A percentile compares a stretch with the other conserved stretches of the same genome.
phyloP scores from a whole-genome alignment of 306 rosid genomes.

The Dicorynia guianensis region DNA sequence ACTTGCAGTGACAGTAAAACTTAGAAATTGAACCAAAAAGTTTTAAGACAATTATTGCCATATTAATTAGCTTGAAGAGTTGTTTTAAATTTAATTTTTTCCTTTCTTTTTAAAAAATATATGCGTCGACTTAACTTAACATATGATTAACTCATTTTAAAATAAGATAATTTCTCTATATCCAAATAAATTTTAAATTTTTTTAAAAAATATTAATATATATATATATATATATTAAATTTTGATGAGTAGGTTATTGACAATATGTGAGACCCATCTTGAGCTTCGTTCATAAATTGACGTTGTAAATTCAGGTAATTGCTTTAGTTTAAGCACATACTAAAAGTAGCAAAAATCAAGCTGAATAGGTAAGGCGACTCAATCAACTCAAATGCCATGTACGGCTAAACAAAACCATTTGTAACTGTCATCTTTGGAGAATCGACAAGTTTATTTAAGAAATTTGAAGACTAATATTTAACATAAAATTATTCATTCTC shows the following conservation, averaged over 20 bases:
- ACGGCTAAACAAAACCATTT: neutral
- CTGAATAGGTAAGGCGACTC: slow-evolving; percentile 15
- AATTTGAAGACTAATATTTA: neutral
- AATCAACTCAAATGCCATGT: slow-evolving; percentile 8
- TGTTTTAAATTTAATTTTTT: neutral
- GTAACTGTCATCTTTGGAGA: neutral
- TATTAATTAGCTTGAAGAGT: neutral
- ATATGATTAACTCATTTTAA: no score
- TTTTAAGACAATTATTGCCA: slow-evolving; percentile 1
- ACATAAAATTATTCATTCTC: neutral
- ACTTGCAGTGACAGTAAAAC: neutral
- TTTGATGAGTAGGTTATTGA: no score
- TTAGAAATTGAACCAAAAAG: slow-evolving; percentile 5
- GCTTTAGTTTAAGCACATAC: neutral
- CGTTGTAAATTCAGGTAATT: neutral
- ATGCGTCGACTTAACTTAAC: no score
- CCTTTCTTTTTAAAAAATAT: no score
- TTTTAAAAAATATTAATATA: no score
- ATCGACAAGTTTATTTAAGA: no score
- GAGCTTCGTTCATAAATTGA: neutral
- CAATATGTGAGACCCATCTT: neutral
- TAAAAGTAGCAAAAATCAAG: neutral
- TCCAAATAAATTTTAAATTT: no score
- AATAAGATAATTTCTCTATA: no score
- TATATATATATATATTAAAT: no score